Conservation (phyloP, 352 stramenopile species). For the Phytophthora megakarya region DNA sequence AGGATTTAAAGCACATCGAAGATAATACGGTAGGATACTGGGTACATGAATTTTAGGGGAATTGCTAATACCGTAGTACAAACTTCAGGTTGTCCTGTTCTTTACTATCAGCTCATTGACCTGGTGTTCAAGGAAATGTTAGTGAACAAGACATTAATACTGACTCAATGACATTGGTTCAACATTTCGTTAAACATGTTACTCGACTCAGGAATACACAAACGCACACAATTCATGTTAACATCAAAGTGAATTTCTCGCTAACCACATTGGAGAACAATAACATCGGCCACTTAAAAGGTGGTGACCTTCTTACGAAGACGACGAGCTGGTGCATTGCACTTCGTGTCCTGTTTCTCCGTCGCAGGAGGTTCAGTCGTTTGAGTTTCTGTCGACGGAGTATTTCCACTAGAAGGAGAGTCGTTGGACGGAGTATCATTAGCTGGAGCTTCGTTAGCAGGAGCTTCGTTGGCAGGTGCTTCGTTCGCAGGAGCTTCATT, state of each 20-base stretch:
- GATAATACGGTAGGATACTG: too few relatives aligned
- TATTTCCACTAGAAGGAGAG: too few relatives aligned
- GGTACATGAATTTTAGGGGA: too few relatives aligned
- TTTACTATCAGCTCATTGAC: too few relatives aligned
- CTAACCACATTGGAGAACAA: neutral
- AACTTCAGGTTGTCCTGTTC: too few relatives aligned
- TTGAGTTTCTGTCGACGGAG: neutral
- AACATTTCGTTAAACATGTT: too few relatives aligned
- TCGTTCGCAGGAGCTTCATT: neutral
- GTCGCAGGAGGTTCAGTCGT: neutral
- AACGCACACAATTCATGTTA: neutral
- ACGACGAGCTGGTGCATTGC: slow-evolving; percentile 20
- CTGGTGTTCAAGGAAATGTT: too few relatives aligned
- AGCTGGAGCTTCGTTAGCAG: neutral
- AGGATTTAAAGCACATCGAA: too few relatives aligned
- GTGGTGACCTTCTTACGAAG: slow-evolving; percentile 8
- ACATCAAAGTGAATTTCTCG: neutral
- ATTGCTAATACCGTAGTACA: too few relatives aligned
- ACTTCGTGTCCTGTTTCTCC: slow-evolving; percentile 18
- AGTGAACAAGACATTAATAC: too few relatives aligned
- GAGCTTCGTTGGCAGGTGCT: neutral
- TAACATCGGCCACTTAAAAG: neutral
- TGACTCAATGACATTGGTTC: too few relatives aligned
- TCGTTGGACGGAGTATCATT: neutral
- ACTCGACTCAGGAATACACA: too few relatives aligned